Conservation (phyloP, 208 protist genomes). For the Crithidia fasciculata region DNA sequence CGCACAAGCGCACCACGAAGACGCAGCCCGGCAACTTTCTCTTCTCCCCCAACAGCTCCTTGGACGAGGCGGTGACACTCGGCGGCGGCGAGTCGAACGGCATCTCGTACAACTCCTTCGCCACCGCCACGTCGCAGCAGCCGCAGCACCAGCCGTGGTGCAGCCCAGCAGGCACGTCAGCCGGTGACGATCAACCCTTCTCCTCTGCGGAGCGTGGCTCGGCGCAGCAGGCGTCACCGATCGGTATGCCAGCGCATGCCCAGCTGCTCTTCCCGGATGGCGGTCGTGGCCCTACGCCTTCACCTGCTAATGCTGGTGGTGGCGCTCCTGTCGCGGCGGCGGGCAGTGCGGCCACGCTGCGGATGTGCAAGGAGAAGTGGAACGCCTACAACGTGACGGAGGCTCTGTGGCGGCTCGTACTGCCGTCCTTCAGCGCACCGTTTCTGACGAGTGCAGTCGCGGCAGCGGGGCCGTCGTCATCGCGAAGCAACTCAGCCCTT, state of each 20-base stretch:
- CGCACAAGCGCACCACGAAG: background rate
- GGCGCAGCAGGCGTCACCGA: background rate
- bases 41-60: conserved; percentile 5
- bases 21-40: background rate
- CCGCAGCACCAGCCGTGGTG: background rate
- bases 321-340: background rate
- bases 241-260: background rate
- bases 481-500: background rate
- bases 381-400: conserved; percentile 21
- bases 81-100: conserved; percentile 13
- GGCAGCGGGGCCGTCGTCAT: background rate
- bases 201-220: background rate
- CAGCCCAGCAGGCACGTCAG: background rate
- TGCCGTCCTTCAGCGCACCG: conserved; percentile 24
- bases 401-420: conserved; percentile 26
- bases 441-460: conserved; percentile 1
- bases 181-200: background rate
- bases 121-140: conserved; percentile 2
- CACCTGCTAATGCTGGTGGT: background rate
- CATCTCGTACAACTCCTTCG: conserved; percentile 13
- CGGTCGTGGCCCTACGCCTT: background rate
- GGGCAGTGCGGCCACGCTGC: background rate
- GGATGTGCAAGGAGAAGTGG: conserved; percentile 26
- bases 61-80: background rate
- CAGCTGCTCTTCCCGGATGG: background rate